These are phyloP conservation scores for Clarireedia hainanense DNA, from an alignment of 2,329 filamentous ascomycete genomes.

Conservation along the genomic window DNA sequence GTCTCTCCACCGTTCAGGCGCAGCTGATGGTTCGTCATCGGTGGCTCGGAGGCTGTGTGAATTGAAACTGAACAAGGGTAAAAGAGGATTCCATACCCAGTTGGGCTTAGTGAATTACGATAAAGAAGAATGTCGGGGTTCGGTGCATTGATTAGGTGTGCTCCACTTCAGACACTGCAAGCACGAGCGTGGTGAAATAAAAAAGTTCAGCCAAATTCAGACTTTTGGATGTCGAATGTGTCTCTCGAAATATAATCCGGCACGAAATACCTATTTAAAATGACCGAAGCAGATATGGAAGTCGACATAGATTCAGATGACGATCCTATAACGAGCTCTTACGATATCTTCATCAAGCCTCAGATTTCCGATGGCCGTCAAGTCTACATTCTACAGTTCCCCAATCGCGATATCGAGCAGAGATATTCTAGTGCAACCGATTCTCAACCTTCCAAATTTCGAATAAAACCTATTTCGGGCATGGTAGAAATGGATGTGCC, in stretches of 20 bases:
- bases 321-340: slow-evolving; percentile 66
- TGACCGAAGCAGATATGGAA: slow-evolving; percentile 3
- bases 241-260: not conserved
- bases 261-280: not conserved
- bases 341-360: slow-evolving; percentile 82
- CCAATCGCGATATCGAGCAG: slow-evolving; percentile 58
- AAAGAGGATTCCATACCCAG: not conserved
- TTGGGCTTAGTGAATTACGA: not conserved
- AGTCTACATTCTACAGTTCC: slow-evolving; percentile 82
- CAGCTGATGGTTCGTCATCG: not conserved
- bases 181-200: not conserved
- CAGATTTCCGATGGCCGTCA: slow-evolving; percentile 52
- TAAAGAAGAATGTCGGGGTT: not conserved
- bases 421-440: slow-evolving; percentile 49
- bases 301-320: slow-evolving; percentile 20
- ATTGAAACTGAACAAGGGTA: too few relatives aligned
- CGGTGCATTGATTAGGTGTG: not conserved
- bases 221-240: not conserved
- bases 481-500: slow-evolving; percentile 92
- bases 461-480: slow-evolving; percentile 73
- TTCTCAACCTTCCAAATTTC: slow-evolving; percentile 61
- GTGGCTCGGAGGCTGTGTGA: not conserved
- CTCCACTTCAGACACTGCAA: not conserved
- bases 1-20: not conserved
- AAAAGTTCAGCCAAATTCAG: not conserved